Percentiles rank a stretch among this genome's conserved stretches.
Conservation (phyloP, 495 filamentous ascomycete genomes). For the Penicillium cinerascens region DNA sequence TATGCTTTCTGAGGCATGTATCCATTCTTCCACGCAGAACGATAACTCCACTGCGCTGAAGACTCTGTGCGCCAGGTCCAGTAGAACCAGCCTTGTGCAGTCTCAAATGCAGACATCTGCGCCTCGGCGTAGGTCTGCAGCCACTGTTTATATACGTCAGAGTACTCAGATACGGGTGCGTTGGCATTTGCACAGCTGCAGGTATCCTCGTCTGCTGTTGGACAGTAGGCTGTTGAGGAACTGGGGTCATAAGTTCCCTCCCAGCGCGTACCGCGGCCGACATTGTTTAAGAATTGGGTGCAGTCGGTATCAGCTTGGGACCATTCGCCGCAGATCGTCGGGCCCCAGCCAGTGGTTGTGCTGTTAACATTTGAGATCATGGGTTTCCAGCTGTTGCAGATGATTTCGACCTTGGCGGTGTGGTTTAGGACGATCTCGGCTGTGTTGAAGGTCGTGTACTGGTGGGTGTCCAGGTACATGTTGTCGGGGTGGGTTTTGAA, state of each 20-base stretch:
- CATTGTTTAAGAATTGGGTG: slow-evolving; percentile 81
- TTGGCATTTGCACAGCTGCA: slow-evolving; percentile 80
- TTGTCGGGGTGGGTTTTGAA: slow-evolving; percentile 47
- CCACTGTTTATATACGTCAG: slow-evolving; percentile 75
- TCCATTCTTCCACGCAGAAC: slow-evolving; percentile 75
- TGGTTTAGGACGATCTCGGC: slow-evolving; percentile 71
- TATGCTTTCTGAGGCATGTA: slow-evolving; percentile 80
- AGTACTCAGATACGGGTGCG: slow-evolving; percentile 64
- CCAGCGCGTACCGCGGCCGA: slow-evolving; percentile 86
- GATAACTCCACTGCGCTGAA: slow-evolving; percentile 92
- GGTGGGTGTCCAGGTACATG: slow-evolving; percentile 87
- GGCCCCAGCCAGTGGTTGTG: slow-evolving; percentile 79
- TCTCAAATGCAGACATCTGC: slow-evolving; percentile 90
- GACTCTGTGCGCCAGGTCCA: slow-evolving; percentile 88
- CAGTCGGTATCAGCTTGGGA: slow-evolving; percentile 98
- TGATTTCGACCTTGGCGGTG: slow-evolving; percentile 72
- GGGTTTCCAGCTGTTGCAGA: slow-evolving; percentile 78
- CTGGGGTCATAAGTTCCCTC: slow-evolving; percentile 69
- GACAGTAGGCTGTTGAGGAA: slow-evolving; percentile 66
- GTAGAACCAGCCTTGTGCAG: slow-evolving; percentile 95
- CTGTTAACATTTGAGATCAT: slow-evolving; percentile 71
- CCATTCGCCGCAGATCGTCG: slow-evolving; percentile 98
- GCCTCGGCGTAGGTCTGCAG: slow-evolving; percentile 87
- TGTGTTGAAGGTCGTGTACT: slow-evolving; percentile 86
- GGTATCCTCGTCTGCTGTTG: slow-evolving; percentile 48